Base-by-base conservation (phyloP, 2,329 filamentous ascomycete genomes). In the Coniella lustricola region DNA sequence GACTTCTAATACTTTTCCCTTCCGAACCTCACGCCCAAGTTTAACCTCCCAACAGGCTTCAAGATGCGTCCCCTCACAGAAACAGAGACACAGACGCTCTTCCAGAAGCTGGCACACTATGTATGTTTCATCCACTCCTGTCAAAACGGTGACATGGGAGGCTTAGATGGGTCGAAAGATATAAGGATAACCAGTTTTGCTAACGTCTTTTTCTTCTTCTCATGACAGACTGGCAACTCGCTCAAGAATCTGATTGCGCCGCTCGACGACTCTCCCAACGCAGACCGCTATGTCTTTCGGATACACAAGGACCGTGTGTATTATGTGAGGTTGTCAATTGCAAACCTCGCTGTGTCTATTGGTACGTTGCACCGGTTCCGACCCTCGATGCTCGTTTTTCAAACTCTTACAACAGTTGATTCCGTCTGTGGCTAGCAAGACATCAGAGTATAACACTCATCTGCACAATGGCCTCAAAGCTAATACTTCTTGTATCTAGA, bases 31-130 rank as follows among this genome's bases (percentile, higher is more conserved):
- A n/a, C n/a, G n/a, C 25, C 25, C 5, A 29, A 29, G 5, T 29
- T 29, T 5, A 29, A 29, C 25, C 25, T 5, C 25, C 25, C 25
- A 5, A 10, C 5, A 10, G 5, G 25, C 25, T 29, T 5, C 58
- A 79, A 60, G 40, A 94, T 95, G 88, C 81, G 89, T 48, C 80
- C 85, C 45, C 80, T 95, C 57, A 93, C 89, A 49, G 89, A 89
- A 66, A 68, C 74, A 62, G 85, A 90, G 70, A 87, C 84, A 50
- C 81, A 87, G 65, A 87, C 85, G 1, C 81, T 96, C 60, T 94
- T 96, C 68, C 80, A 84, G 59, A 95, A 97, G 74, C 81, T 98
- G 35, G 93, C 93, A 50, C 87, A 90, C 67, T 98, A 97, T 74
- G 47, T 49, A 49, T 14, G 47, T 40, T 14, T 18, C 7, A 10